phyloP scores from a whole-genome alignment of 768 basidiomycete genomes.

The Boletus coccyginus region DNA sequence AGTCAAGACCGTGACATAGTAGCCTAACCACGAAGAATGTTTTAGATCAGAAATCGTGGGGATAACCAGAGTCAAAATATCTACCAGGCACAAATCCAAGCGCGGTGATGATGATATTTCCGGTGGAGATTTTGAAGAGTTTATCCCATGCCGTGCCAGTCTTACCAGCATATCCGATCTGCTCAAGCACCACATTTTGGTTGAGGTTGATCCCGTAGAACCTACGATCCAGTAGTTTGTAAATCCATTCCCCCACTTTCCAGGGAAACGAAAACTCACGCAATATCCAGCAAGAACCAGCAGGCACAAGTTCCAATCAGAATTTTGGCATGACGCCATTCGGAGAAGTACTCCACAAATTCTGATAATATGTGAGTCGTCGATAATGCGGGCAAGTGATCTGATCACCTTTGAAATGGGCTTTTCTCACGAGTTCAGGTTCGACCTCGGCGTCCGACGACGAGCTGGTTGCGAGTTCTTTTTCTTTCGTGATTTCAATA shows the following conservation, averaged over 20 bases:
- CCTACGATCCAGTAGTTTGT: constrained; percentile 28
- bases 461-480: constrained; percentile 4
- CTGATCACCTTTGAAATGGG: constrained; percentile 48
- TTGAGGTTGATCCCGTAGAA: constrained; percentile 79
- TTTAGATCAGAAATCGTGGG: not conserved
- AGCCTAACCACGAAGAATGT: constrained; percentile 40
- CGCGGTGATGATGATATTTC: constrained; percentile 68
- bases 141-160: constrained; percentile 58
- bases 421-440: constrained; percentile 38
- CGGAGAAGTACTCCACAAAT: constrained; percentile 63
- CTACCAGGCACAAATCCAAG: constrained; percentile 78
- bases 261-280: constrained; percentile 34
- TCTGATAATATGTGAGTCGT: constrained; percentile 35
- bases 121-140: constrained; percentile 64
- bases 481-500: constrained; percentile 25
- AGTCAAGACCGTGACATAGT: constrained; percentile 65
- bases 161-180: constrained; percentile 65
- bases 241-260: not conserved
- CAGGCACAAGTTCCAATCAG: constrained; percentile 64
- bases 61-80: not conserved
- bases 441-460: constrained; percentile 1
- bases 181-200: constrained; percentile 72
- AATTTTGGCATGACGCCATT: constrained; percentile 67
- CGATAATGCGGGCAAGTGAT: not conserved
- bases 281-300: constrained; percentile 79